phyloP scores from a whole-genome alignment of 306 rosid genomes.

The Hippophae gyantsensis region DNA sequence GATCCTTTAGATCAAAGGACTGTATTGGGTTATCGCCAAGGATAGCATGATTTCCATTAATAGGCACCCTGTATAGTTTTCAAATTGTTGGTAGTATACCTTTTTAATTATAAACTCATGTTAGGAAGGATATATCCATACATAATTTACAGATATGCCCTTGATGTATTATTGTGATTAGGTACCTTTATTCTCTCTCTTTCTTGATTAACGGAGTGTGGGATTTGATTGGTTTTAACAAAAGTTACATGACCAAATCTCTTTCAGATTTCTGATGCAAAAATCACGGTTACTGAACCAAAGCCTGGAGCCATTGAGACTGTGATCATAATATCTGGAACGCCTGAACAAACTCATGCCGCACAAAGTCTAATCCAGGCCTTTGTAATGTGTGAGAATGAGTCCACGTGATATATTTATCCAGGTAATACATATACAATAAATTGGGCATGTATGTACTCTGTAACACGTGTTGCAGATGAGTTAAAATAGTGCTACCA shows the following conservation, averaged over 20 bases:
- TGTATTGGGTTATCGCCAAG: too few relatives aligned
- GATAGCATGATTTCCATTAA: too few relatives aligned
- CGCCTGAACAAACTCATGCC: constrained; percentile 95
- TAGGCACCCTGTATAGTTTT: too few relatives aligned
- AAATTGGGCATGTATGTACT: neutral
- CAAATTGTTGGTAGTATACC: too few relatives aligned
- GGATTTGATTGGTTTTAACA: constrained; percentile 4
- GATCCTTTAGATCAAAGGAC: too few relatives aligned
- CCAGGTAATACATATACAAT: constrained; percentile 23
- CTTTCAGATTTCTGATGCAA: constrained; percentile 89
- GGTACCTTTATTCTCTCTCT: too few relatives aligned
- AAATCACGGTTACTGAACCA: constrained; percentile 70
- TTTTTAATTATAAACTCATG: too few relatives aligned
- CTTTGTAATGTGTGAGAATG: constrained; percentile 79
- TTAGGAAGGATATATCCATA: too few relatives aligned
- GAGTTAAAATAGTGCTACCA: too few relatives aligned
- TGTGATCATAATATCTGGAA: constrained; percentile 76
- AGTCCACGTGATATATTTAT: constrained; percentile 47
- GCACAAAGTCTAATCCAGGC: constrained; percentile 99
- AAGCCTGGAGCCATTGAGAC: constrained; percentile 88
- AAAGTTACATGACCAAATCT: constrained; percentile 20
- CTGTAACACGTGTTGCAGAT: too few relatives aligned
- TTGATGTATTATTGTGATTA: too few relatives aligned
- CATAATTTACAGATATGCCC: too few relatives aligned
- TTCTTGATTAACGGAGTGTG: neutral